phyloP scores from a whole-genome alignment of 2,329 filamentous ascomycete genomes.

The Huntiella moniliformis region DNA sequence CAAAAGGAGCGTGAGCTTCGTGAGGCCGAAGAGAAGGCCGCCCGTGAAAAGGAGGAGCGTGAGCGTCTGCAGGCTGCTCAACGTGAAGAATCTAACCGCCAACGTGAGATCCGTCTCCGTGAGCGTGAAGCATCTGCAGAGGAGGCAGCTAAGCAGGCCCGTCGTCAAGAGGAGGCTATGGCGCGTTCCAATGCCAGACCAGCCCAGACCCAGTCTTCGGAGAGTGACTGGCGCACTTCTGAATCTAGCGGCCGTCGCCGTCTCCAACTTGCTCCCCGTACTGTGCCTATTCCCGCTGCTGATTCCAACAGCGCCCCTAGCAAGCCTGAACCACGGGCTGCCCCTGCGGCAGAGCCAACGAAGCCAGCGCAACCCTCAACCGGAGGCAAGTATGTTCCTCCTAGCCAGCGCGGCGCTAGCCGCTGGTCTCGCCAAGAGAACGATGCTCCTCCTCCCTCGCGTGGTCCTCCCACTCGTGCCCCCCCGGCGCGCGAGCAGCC shows the following conservation, averaged over 20 bases:
- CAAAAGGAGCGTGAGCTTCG: constrained; percentile 59
- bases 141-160: constrained; percentile 50
- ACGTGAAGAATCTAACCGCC: constrained; percentile 47
- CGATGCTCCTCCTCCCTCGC: not conserved
- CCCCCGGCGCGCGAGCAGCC: no score
- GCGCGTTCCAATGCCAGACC: constrained; percentile 36
- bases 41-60: constrained; percentile 72
- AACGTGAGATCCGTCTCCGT: constrained; percentile 46
- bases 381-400: no score
- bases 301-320: no score
- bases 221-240: constrained; percentile 13
- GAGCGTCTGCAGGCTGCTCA: constrained; percentile 62
- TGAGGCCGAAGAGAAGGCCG: constrained; percentile 72
- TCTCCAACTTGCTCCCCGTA: constrained; percentile 35
- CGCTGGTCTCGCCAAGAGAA: no score
- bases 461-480: not conserved
- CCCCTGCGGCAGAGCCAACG: no score
- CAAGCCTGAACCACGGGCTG: no score
- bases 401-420: no score
- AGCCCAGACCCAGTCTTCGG: not conserved
- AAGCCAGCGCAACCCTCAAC: no score
- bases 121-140: constrained; percentile 50
- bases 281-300: constrained; percentile 13
- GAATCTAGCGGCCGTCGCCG: constrained; percentile 32
- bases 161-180: constrained; percentile 77